These are phyloP conservation scores for Boletus vermiculosoides DNA, from an alignment of 768 basidiomycete species.

Conservation along the genomic window DNA sequence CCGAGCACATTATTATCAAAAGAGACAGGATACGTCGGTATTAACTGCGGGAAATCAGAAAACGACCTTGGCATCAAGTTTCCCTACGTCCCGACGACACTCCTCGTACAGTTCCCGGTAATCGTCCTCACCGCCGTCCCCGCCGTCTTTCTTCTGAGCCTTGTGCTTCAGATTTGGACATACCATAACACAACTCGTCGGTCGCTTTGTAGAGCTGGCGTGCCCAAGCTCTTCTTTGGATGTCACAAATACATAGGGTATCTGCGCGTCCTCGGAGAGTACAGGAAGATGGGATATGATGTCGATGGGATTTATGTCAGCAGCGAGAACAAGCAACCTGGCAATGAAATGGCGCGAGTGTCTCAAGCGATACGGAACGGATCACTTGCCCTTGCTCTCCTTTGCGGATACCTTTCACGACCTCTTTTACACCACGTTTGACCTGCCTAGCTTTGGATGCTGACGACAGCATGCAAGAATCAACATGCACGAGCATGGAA, in stretches of 20 bases:
- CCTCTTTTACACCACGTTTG: constrained; percentile 97
- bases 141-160: constrained; percentile 55
- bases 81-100: constrained; percentile 80
- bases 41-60: constrained; percentile 41
- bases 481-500: not conserved
- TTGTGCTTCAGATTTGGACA: constrained; percentile 81
- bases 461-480: constrained; percentile 29
- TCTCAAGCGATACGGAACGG: not conserved
- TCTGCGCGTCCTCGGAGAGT: constrained; percentile 88
- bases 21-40: not conserved
- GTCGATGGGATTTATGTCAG: constrained; percentile 97
- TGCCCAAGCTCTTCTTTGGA: constrained; percentile 96
- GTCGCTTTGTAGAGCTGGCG: constrained; percentile 95
- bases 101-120: constrained; percentile 87
- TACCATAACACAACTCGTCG: constrained; percentile 96
- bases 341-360: constrained; percentile 2
- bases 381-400: constrained; percentile 88
- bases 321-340: constrained; percentile 89
- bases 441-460: constrained; percentile 94
- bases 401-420: constrained; percentile 95
- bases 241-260: constrained; percentile 86
- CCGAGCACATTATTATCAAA: not conserved
- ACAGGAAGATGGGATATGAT: constrained; percentile 97
- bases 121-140: constrained; percentile 75
- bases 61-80: constrained; percentile 67